Percentiles rank a stretch among this genome's conserved stretches.
phyloP scores from a whole-genome alignment of 202 grass and related monocot genomes.

The Digitaria exilis region DNA sequence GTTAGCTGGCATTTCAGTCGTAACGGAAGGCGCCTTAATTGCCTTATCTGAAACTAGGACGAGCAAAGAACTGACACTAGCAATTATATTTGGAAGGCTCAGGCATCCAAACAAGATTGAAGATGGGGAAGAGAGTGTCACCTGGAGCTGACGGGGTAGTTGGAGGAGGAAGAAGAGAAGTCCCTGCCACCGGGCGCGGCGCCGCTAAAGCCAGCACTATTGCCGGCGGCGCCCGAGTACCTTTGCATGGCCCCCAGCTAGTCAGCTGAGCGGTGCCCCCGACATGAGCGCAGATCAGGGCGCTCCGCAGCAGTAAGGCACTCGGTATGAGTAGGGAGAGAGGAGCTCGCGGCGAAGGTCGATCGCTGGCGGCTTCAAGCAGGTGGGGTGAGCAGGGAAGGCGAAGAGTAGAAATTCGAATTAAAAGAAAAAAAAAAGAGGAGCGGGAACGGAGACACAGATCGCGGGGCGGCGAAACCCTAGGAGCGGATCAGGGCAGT shows the following conservation, averaged over 20 bases:
- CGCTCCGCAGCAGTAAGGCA: not conserved
- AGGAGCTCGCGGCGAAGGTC: too few species aligned
- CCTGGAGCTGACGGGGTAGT: conserved; percentile 74
- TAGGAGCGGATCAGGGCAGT: conserved; percentile 1
- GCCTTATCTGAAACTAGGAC: not conserved
- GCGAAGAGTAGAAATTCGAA: too few species aligned
- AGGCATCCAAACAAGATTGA: not conserved
- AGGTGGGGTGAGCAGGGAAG: not conserved
- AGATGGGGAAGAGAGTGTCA: conserved; percentile 4
- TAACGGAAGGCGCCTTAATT: not conserved
- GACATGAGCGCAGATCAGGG: conserved; percentile 44
- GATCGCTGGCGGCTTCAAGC: not conserved
- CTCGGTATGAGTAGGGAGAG: too few species aligned
- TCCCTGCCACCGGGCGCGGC: conserved; percentile 39
- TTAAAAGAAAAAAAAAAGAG: too few species aligned
- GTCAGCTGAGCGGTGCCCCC: conserved; percentile 54
- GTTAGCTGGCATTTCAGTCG: too few species aligned
- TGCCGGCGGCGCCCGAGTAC: conserved; percentile 57
- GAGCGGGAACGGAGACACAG: conserved; percentile 38
- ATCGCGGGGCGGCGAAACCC: conserved; percentile 45
- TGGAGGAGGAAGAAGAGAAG: conserved; percentile 59
- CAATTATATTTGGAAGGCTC: not conserved
- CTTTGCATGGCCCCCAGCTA: conserved; percentile 83
- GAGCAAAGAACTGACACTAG: not conserved
- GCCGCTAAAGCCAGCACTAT: conserved; percentile 53